phyloP scores from a whole-genome alignment of 345 rosid genomes.

The Boechera divaricarpa region DNA sequence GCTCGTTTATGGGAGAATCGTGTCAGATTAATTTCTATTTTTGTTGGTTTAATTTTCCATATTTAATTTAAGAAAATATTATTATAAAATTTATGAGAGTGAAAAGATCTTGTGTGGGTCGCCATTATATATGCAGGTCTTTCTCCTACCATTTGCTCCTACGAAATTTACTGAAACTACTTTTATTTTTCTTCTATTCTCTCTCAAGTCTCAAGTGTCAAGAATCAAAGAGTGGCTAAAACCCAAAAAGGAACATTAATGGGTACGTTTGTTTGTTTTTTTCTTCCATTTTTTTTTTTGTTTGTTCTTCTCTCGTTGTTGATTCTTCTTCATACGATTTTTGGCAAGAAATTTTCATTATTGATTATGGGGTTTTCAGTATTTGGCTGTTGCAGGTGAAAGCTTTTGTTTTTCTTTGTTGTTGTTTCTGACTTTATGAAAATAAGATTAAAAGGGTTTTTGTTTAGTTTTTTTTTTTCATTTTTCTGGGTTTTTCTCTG shows the following conservation, averaged over 20 bases:
- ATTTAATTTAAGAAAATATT: slow-evolving; percentile 12
- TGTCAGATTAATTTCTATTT: slow-evolving; percentile 54
- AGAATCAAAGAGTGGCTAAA: slow-evolving; percentile 36
- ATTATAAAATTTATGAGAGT: slow-evolving; percentile 1
- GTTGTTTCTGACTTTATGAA: not conserved
- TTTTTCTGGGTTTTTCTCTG: slow-evolving; percentile 13
- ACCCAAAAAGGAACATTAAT: slow-evolving; percentile 35
- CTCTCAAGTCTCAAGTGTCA: slow-evolving; percentile 29
- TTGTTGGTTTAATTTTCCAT: slow-evolving; percentile 36
- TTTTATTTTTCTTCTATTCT: slow-evolving; percentile 9
- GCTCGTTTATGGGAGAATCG: slow-evolving; percentile 77
- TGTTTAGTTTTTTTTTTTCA: not conserved
- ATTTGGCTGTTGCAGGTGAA: not conserved
- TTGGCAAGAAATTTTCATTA: slow-evolving; percentile 21
- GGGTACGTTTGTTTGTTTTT: slow-evolving; percentile 56
- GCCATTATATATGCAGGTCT: slow-evolving; percentile 44
- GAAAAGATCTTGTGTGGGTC: slow-evolving; percentile 45
- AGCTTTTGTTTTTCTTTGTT: slow-evolving; percentile 1
- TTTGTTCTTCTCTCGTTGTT: slow-evolving; percentile 26
- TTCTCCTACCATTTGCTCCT: slow-evolving; percentile 36
- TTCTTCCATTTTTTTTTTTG: not conserved
- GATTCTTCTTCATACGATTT: slow-evolving; percentile 13
- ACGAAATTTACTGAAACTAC: slow-evolving; percentile 20
- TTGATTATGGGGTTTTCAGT: not conserved
- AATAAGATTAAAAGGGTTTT: slow-evolving; percentile 17